Conservation (phyloP, 805 yeast species). For the Metschnikowia reukaufii region DNA sequence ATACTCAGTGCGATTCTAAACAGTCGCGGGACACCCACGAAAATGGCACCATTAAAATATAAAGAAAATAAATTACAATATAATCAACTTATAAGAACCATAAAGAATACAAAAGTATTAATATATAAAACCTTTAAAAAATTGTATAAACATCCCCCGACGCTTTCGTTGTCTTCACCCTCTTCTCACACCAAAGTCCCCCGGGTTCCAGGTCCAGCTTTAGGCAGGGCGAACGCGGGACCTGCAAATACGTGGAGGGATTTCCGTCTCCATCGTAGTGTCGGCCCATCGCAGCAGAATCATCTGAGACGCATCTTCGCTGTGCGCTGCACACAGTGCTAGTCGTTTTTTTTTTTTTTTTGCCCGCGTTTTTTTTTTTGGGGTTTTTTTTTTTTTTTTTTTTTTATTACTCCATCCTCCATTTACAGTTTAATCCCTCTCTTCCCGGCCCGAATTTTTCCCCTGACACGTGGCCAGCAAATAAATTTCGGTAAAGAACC, state of each 20-base stretch:
- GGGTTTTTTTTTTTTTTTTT: slow-evolving; percentile 7
- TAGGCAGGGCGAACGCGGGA: neutral
- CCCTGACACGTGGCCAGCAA: neutral
- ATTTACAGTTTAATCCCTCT: neutral
- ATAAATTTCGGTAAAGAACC: neutral
- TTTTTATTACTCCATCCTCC: slow-evolving; percentile 7
- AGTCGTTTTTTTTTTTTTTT: slow-evolving; percentile 9
- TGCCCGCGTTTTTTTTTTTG: slow-evolving; percentile 8
- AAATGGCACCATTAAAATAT: no score
- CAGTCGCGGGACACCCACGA: no score
- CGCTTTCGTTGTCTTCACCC: no score
- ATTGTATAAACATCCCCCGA: no score
- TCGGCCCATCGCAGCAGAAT: neutral
- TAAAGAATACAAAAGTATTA: no score
- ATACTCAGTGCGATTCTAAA: no score
- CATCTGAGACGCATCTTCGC: slow-evolving; percentile 1
- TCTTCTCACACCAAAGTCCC: no score
- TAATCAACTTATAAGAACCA: no score
- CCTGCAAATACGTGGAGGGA: neutral
- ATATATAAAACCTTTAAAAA: no score
- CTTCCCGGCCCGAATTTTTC: neutral
- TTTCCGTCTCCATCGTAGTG: no score
- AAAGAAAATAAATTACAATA: no score
- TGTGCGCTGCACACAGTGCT: slow-evolving; percentile 3
- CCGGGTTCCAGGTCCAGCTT: no score